These are phyloP conservation scores for Verticillium dahliae DNA, from an alignment of 2,329 filamentous ascomycete species.

Conservation along the genomic window DNA sequence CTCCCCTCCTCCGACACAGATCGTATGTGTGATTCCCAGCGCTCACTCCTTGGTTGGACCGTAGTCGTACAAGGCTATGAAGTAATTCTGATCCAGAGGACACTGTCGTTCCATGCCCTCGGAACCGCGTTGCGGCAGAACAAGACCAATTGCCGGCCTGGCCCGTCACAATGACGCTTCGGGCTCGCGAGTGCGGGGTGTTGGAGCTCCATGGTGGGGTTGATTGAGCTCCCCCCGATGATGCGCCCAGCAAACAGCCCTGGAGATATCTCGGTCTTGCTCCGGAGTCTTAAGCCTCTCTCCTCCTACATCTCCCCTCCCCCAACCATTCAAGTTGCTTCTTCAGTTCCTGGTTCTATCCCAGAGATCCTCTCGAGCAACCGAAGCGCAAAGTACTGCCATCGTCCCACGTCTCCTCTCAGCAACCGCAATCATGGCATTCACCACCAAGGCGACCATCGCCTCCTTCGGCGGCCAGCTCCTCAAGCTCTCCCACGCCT, in stretches of 20 bases:
- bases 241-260: neutral
- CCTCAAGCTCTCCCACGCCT: constrained; percentile 85
- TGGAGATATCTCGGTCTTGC: constrained; percentile 1
- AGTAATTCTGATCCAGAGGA: no score
- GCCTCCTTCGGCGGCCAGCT: constrained; percentile 90
- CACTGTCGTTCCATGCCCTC: neutral
- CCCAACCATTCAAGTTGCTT: neutral
- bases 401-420: neutral
- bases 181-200: neutral
- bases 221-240: neutral
- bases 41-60: no score
- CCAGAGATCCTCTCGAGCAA: neutral
- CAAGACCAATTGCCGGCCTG: neutral
- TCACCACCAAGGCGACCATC: constrained; percentile 86
- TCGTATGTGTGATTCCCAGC: no score
- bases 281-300: neutral
- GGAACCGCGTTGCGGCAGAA: neutral
- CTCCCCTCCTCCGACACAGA: no score
- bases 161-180: neutral
- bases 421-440: constrained; percentile 55
- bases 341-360: neutral
- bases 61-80: no score
- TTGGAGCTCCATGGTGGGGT: neutral
- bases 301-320: neutral
- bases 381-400: neutral